Evolutionary conservation across 352 stramenopile species (phyloP).

Genomic region (Peronospora tabacina): DNA sequence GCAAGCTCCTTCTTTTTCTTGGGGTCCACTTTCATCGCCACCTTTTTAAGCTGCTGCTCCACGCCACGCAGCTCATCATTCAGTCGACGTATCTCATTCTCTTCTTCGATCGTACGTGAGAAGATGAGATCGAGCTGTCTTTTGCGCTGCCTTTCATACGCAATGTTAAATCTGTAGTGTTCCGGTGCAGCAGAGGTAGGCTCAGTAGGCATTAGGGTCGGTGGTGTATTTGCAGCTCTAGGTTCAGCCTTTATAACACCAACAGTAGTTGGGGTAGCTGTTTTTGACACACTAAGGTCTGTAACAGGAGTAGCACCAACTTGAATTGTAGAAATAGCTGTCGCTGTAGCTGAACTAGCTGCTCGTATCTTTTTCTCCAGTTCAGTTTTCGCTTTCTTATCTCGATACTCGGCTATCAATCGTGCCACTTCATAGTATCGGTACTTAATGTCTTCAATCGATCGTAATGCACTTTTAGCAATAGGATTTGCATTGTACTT

Average conservation of each 20-base stretch:
- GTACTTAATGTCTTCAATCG: conserved; percentile 67
- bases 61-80: conserved; percentile 48
- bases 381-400: conserved; percentile 19
- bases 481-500: conserved; percentile 44
- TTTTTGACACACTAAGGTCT: conserved; percentile 1
- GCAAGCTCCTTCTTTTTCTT: conserved; percentile 74
- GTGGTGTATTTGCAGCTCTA: conserved; percentile 8
- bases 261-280: conserved; percentile 6
- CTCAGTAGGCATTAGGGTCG: conserved; percentile 5
- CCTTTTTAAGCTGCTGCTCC: conserved; percentile 67
- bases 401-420: conserved; percentile 36
- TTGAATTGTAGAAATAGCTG: conserved; percentile 2
- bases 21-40: conserved; percentile 42
- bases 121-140: conserved; percentile 55
- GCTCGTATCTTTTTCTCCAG: conserved; percentile 9
- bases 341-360: neutral
- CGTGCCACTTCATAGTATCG: conserved; percentile 56
- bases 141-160: conserved; percentile 70
- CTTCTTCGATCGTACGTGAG: conserved; percentile 52
- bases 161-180: conserved; percentile 52
- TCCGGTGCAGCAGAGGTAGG: conserved; percentile 12
- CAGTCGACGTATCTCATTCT: conserved; percentile 51
- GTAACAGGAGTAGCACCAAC: neutral
- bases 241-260: conserved; percentile 4
- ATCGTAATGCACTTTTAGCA: conserved; percentile 28